Evolutionary conservation across 2,329 filamentous ascomycete genomes (phyloP).

Genomic region (Sporothrix mexicana): DNA sequence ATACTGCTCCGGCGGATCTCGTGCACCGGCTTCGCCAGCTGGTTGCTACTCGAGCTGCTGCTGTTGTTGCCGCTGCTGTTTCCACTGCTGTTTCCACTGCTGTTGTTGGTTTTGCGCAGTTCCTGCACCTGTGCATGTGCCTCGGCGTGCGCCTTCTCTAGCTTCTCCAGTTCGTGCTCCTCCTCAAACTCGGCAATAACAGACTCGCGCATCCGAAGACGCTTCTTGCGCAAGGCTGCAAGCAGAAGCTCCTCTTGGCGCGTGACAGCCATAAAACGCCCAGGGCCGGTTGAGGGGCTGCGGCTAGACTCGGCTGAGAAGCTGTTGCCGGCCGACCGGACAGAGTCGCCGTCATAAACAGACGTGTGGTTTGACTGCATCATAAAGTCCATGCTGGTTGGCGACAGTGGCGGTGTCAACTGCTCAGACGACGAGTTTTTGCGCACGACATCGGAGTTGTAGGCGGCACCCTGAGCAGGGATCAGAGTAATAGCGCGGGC

Average conservation of each 20-base stretch:
- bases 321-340: slow-evolving; percentile 29
- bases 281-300: slow-evolving; percentile 37
- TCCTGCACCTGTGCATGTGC: slow-evolving; percentile 9
- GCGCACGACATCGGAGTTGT: background rate
- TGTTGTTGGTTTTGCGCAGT: too few species aligned
- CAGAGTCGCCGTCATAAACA: slow-evolving; percentile 35
- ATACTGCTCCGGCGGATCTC: slow-evolving; percentile 30
- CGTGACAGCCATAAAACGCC: slow-evolving; percentile 63
- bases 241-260: slow-evolving; percentile 64
- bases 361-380: slow-evolving; percentile 46
- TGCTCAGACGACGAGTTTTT: slow-evolving; percentile 27
- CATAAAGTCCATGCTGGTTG: slow-evolving; percentile 58
- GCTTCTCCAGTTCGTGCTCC: slow-evolving; percentile 37
- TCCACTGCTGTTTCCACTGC: too few species aligned
- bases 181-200: slow-evolving; percentile 53
- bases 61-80: too few species aligned
- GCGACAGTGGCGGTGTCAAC: slow-evolving; percentile 57
- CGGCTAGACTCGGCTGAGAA: slow-evolving; percentile 33
- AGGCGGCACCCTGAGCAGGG: slow-evolving; percentile 40
- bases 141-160: too few species aligned
- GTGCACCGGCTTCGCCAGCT: slow-evolving; percentile 10
- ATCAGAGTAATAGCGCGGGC: slow-evolving; percentile 49
- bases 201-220: slow-evolving; percentile 60
- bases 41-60: background rate
- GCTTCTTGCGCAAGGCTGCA: slow-evolving; percentile 61